These are phyloP conservation scores for Pseudogymnoascus sp. DNA, from an alignment of 2,329 filamentous ascomycete species.

Conservation along the genomic window DNA sequence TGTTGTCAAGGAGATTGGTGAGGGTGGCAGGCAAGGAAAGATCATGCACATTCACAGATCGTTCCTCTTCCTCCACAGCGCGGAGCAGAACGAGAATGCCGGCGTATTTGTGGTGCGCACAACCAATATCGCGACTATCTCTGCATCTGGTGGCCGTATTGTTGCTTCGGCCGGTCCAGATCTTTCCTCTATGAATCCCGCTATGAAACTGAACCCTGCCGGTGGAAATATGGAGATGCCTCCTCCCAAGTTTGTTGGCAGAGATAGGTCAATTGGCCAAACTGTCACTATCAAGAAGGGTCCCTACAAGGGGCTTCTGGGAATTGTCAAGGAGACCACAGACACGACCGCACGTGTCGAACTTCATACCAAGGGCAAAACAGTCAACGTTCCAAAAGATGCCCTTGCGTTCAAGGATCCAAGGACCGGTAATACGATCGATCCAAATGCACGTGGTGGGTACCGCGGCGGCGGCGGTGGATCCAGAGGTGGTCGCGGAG, in stretches of 20 bases:
- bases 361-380: slow-evolving; percentile 89
- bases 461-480: slow-evolving; percentile 39
- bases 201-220: slow-evolving; percentile 63
- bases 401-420: slow-evolving; percentile 82
- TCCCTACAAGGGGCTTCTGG: slow-evolving; percentile 83
- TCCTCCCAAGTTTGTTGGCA: slow-evolving; percentile 68
- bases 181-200: slow-evolving; percentile 86
- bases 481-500: slow-evolving; percentile 37
- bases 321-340: slow-evolving; percentile 92
- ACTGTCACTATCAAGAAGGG: slow-evolving; percentile 85
- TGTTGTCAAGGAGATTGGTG: slow-evolving; percentile 82
- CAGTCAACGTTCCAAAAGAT: slow-evolving; percentile 75
- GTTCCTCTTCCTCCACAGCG: slow-evolving; percentile 85
- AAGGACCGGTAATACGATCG: slow-evolving; percentile 69
- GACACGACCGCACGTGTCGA: slow-evolving; percentile 83
- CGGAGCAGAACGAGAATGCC: slow-evolving; percentile 76
- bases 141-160: slow-evolving; percentile 85
- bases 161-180: slow-evolving; percentile 58
- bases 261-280: slow-evolving; percentile 81
- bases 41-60: slow-evolving; percentile 92
- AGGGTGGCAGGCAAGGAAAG: slow-evolving; percentile 77
- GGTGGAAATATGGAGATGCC: slow-evolving; percentile 44
- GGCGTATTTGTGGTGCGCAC: slow-evolving; percentile 84
- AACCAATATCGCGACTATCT: slow-evolving; percentile 78
- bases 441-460: slow-evolving; percentile 50